These are phyloP conservation scores for Solanum commersonii DNA, from an alignment of 257 asterid genomes.

Conservation along the genomic window DNA sequence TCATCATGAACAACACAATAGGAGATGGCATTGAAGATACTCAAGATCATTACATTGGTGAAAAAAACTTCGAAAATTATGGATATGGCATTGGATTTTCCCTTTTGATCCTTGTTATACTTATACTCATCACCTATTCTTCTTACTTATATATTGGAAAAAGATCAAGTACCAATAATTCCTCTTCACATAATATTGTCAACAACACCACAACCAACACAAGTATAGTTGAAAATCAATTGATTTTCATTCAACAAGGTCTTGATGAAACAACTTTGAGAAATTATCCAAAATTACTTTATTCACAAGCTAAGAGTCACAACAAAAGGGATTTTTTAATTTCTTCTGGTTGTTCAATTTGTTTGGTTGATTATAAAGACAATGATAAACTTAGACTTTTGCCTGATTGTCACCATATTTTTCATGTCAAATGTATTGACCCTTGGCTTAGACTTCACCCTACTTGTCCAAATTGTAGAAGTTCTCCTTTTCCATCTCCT, in stretches of 20 bases:
- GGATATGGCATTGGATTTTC: constrained; percentile 29
- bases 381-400: constrained; percentile 35
- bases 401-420: constrained; percentile 53
- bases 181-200: neutral
- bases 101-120: constrained; percentile 9
- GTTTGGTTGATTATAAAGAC: constrained; percentile 50
- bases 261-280: constrained; percentile 25
- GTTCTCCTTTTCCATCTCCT: constrained; percentile 21
- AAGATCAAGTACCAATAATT: neutral
- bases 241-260: constrained; percentile 1
- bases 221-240: neutral
- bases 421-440: constrained; percentile 53
- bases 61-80: constrained; percentile 4
- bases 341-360: constrained; percentile 41
- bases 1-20: neutral
- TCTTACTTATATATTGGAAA: constrained; percentile 17
- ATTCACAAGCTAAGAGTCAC: constrained; percentile 18
- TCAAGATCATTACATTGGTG: neutral
- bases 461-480: constrained; percentile 58
- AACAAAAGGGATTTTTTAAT: neutral
- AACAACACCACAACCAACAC: neutral
- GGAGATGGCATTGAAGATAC: neutral
- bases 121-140: constrained; percentile 24
- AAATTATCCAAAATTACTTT: constrained; percentile 30
- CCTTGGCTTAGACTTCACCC: constrained; percentile 45